Percentiles rank a stretch among this genome's conserved stretches.
phyloP scores from a whole-genome alignment of 495 filamentous ascomycete species.

The Penicillium goetzii region DNA sequence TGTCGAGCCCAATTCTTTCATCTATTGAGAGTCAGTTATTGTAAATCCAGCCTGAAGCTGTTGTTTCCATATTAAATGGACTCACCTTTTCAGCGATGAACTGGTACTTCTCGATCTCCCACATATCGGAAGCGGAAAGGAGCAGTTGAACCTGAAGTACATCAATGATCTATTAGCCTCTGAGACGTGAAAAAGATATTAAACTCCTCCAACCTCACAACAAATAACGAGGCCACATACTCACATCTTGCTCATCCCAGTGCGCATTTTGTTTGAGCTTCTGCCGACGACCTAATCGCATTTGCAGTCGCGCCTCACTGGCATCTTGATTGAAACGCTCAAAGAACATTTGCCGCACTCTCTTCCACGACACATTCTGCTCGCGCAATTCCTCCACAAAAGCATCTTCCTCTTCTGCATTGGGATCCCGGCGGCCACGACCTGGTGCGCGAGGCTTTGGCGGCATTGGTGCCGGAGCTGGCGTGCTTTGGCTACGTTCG shows the following conservation, averaged over 20 bases:
- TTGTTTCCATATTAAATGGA: too few relatives aligned
- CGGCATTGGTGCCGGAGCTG: constrained; percentile 26
- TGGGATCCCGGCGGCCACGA: constrained; percentile 48
- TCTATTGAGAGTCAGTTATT: constrained; percentile 24
- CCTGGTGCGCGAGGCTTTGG: constrained; percentile 46
- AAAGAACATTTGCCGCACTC: constrained; percentile 65
- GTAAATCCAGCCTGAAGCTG: not conserved
- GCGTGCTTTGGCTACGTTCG: constrained; percentile 33
- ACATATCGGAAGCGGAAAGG: constrained; percentile 50
- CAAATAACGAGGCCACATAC: constrained; percentile 40
- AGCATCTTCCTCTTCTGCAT: constrained; percentile 66
- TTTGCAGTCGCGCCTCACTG: constrained; percentile 71
- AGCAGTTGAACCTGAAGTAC: constrained; percentile 48
- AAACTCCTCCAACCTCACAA: not conserved
- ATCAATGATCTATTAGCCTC: constrained; percentile 9
- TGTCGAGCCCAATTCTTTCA: constrained; percentile 43
- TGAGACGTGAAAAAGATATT: not conserved
- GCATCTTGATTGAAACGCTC: constrained; percentile 65
- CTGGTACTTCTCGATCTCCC: constrained; percentile 55
- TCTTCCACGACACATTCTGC: constrained; percentile 70
- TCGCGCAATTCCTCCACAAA: constrained; percentile 70
- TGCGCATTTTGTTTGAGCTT: constrained; percentile 58
- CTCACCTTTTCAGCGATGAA: constrained; percentile 57
- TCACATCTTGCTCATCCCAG: constrained; percentile 71
- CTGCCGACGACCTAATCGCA: constrained; percentile 69